Conservation (phyloP, 1,139 yeast species). For the Scheffersomyces stambukii region DNA sequence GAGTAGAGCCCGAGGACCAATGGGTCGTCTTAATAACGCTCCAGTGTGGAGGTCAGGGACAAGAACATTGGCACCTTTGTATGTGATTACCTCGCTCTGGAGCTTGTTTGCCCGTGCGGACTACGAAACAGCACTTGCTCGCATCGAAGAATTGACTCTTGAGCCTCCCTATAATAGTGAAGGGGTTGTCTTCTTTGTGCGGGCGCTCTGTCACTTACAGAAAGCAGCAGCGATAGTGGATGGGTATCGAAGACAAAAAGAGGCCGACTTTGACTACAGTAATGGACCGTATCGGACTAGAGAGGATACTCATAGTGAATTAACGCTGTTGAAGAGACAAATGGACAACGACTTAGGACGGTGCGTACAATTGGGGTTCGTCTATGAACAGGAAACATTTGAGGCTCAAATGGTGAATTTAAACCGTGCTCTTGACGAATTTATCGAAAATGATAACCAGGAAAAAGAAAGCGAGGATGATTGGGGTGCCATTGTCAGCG, state of each 20-base stretch:
- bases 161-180: constrained; percentile 44
- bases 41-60: constrained; percentile 42
- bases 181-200: constrained; percentile 36
- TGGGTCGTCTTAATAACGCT: constrained; percentile 15
- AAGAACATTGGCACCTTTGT: constrained; percentile 32
- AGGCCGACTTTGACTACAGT: constrained; percentile 4
- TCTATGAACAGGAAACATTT: constrained; percentile 22
- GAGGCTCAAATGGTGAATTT: constrained; percentile 11
- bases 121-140: constrained; percentile 21
- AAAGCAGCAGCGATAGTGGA: constrained; percentile 14
- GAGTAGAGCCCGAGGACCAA: constrained; percentile 7
- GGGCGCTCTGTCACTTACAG: constrained; percentile 24
- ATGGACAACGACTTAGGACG: constrained; percentile 20
- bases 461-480: constrained; percentile 4
- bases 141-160: constrained; percentile 36
- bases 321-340: constrained; percentile 13
- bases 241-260: constrained; percentile 3
- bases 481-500: no score
- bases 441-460: neutral
- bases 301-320: constrained; percentile 6
- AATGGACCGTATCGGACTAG: constrained; percentile 4
- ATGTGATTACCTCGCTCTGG: constrained; percentile 36
- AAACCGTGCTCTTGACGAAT: neutral
- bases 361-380: constrained; percentile 28
- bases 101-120: constrained; percentile 24